Evolutionary conservation across 352 stramenopile genomes (phyloP).

Genomic region (Elongisporangium undulatum): DNA sequence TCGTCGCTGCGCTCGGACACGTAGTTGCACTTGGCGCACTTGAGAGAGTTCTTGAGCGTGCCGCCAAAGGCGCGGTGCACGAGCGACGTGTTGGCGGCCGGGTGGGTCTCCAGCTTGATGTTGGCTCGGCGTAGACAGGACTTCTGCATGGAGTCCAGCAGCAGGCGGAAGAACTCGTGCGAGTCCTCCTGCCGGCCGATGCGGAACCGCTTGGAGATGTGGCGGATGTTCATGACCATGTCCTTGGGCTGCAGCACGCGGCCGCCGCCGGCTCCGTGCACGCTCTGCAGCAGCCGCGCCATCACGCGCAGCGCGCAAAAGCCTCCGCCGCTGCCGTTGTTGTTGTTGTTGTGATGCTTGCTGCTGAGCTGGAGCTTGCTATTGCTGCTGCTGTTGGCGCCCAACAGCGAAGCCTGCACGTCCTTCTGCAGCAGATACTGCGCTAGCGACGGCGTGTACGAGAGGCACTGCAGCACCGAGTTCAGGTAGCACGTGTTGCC

Average conservation of each 20-base stretch:
- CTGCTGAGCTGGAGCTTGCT: conserved; percentile 26
- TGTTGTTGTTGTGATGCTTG: conserved; percentile 8
- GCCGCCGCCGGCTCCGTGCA: conserved; percentile 30
- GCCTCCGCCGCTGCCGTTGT: conserved; percentile 16
- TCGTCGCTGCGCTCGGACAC: conserved; percentile 80
- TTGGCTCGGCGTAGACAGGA: conserved; percentile 63
- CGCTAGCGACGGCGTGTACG: conserved; percentile 74
- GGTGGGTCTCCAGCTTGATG: conserved; percentile 66
- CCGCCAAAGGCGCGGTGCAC: conserved; percentile 85
- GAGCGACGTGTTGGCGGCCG: conserved; percentile 61
- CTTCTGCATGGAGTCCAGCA: conserved; percentile 86
- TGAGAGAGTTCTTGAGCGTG: conserved; percentile 76
- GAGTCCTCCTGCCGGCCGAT: conserved; percentile 89
- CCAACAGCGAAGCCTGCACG: conserved; percentile 26
- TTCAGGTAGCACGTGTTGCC: conserved; percentile 97
- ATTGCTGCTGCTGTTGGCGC: conserved; percentile 11
- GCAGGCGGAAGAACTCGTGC: conserved; percentile 89
- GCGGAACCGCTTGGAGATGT: conserved; percentile 82
- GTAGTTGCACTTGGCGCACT: conserved; percentile 80
- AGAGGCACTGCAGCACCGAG: conserved; percentile 89
- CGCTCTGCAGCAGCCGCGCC: conserved; percentile 55
- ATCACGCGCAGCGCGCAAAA: conserved; percentile 67
- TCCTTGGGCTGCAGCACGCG: conserved; percentile 73
- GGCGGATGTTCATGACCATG: conserved; percentile 81
- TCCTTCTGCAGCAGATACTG: conserved; percentile 86